phyloP scores from a whole-genome alignment of 2,329 filamentous ascomycete genomes.

The Fusarium pseudonygamai region DNA sequence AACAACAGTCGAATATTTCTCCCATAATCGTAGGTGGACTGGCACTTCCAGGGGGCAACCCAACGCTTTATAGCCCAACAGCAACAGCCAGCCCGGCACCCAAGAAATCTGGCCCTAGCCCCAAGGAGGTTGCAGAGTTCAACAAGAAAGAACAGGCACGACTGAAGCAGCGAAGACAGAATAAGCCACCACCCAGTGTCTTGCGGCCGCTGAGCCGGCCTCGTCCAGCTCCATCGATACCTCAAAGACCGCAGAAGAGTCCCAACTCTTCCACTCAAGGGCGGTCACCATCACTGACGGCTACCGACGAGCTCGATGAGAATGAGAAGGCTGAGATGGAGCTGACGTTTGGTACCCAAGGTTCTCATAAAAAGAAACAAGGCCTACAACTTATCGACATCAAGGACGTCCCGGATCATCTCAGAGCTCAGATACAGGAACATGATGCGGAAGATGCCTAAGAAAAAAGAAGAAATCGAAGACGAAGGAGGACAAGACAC shows the following conservation, averaged over 20 bases:
- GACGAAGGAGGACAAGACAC: not conserved
- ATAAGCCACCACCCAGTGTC: conserved; percentile 3
- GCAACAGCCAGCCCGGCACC: not conserved
- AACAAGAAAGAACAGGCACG: not conserved
- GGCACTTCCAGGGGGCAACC: conserved; percentile 27
- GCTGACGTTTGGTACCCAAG: not conserved
- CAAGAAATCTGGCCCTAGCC: not conserved
- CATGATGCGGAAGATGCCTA: not conserved
- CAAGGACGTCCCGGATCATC: not conserved
- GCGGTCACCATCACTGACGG: not conserved
- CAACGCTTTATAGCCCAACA: not conserved
- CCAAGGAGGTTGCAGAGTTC: not conserved
- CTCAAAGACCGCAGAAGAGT: not conserved
- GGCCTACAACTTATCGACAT: not conserved
- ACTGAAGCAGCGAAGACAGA: not conserved
- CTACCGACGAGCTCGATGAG: not conserved
- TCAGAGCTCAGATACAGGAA: not conserved
- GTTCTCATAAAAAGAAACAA: not conserved
- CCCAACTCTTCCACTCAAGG: not conserved
- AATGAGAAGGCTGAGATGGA: not conserved
- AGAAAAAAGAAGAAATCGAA: not conserved
- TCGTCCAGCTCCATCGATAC: not conserved
- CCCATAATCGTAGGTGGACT: not conserved
- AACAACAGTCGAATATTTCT: not conserved
- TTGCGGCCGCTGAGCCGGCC: not conserved